These are phyloP conservation scores for Colletotrichum sp. DNA, from an alignment of 2,329 filamentous ascomycete genomes.

Conservation along the genomic window DNA sequence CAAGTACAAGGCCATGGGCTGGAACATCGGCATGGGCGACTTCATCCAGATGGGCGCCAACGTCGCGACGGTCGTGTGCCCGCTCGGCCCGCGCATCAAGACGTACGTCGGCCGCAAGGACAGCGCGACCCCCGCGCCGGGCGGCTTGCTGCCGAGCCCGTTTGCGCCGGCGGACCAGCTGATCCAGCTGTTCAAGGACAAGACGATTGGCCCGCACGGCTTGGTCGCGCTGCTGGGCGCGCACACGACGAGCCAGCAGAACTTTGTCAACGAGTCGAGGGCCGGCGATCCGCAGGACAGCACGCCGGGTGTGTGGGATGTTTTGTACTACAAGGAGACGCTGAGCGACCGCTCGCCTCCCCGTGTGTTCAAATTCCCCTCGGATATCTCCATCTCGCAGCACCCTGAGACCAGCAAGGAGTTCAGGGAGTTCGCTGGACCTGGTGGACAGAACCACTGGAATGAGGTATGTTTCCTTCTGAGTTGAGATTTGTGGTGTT, in stretches of 20 bases:
- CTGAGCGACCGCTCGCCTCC: constrained; percentile 30
- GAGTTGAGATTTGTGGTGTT: no score
- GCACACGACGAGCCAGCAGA: constrained; percentile 56
- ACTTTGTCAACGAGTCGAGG: constrained; percentile 43
- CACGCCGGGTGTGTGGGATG: constrained; percentile 59
- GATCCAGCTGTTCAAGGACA: constrained; percentile 54
- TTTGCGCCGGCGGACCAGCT: constrained; percentile 48
- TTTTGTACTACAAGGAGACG: constrained; percentile 53
- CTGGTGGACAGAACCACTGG: constrained; percentile 42
- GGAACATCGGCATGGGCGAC: constrained; percentile 55
- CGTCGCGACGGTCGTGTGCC: constrained; percentile 53
- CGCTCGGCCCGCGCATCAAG: constrained; percentile 50
- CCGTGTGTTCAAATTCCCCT: constrained; percentile 45
- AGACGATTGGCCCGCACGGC: constrained; percentile 56
- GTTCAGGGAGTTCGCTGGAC: constrained; percentile 41
- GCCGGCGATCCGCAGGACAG: constrained; percentile 54
- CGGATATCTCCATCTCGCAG: constrained; percentile 44
- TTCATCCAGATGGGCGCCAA: constrained; percentile 59
- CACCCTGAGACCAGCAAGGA: constrained; percentile 39
- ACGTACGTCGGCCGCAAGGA: constrained; percentile 59
- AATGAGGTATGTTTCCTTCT: constrained; percentile 42
- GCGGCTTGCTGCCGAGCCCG: constrained; percentile 47
- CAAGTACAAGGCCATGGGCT: constrained; percentile 37
- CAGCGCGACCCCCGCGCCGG: constrained; percentile 39
- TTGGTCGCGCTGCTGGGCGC: constrained; percentile 61